A percentile compares a stretch with the other conserved stretches of the same genome.
phyloP scores from a whole-genome alignment of 192 early-diverging fungal species.

The Thoreauomyces humboldtii region DNA sequence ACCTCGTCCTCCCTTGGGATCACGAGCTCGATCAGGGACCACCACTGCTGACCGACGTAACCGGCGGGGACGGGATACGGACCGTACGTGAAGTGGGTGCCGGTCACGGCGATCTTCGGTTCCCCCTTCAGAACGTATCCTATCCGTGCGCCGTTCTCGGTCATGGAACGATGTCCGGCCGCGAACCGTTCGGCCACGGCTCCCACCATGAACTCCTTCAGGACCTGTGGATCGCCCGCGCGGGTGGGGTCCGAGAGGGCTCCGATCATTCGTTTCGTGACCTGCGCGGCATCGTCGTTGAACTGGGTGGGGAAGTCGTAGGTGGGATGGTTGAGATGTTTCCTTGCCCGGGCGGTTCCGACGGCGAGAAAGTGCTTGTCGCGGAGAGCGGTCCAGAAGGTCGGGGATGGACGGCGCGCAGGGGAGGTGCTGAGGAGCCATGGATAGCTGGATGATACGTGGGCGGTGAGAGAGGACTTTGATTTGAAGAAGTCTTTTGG shows the following conservation, averaged over 20 bases:
- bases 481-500: too few relatives aligned
- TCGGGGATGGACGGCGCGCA: conserved; percentile 16
- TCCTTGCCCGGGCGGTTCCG: conserved; percentile 28
- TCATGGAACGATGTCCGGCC: conserved; percentile 8
- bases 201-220: conserved; percentile 23
- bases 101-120: conserved; percentile 22
- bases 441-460: conserved; percentile 25
- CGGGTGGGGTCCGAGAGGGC: conserved; percentile 16
- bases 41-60: conserved; percentile 45
- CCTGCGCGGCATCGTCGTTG: conserved; percentile 18
- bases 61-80: conserved; percentile 41
- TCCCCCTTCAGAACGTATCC: conserved; percentile 4
- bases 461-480: conserved; percentile 7
- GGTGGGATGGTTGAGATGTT: conserved; percentile 31
- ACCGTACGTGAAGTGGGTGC: conserved; percentile 44
- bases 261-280: conserved; percentile 9
- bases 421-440: conserved; percentile 28
- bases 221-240: conserved; percentile 4
- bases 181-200: conserved; percentile 29
- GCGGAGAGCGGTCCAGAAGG: conserved; percentile 32
- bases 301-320: conserved; percentile 40
- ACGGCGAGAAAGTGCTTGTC: conserved; percentile 39
- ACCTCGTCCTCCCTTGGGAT: conserved; percentile 32
- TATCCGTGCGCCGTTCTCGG: conserved; percentile 1
- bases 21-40: conserved; percentile 31